Evolutionary conservation across 352 stramenopile species (phyloP).

Genomic region (Phytophthora nicotianae): DNA sequence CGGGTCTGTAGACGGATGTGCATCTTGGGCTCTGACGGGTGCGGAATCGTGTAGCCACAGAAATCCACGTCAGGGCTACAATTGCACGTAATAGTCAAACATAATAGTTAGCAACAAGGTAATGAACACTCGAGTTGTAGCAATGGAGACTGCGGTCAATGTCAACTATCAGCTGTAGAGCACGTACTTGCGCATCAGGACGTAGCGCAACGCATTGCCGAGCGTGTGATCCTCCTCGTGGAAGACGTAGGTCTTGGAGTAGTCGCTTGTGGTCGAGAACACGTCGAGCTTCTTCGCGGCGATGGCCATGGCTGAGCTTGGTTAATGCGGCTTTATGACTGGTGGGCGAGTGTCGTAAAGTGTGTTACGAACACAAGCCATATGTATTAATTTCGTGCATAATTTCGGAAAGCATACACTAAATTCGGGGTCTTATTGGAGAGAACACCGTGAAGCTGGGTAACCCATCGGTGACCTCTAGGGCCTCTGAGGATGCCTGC

Average conservation of each 20-base stretch:
- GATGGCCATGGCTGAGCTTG: slow-evolving; percentile 24
- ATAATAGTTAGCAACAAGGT: slow-evolving; percentile 1
- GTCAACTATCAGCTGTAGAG: background rate
- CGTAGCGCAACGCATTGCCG: slow-evolving; percentile 91
- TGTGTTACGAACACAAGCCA: background rate
- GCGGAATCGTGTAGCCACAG: slow-evolving; percentile 95
- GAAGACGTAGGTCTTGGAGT: slow-evolving; percentile 90
- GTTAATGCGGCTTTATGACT: slow-evolving; percentile 20
- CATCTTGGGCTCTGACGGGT: slow-evolving; percentile 95
- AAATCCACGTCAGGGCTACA: slow-evolving; percentile 91
- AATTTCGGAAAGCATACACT: background rate
- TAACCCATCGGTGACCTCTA: slow-evolving; percentile 22
- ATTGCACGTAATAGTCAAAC: slow-evolving; percentile 2
- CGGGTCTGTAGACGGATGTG: slow-evolving; percentile 93
- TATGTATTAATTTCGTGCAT: background rate
- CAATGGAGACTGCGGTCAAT: background rate
- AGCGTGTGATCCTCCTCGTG: slow-evolving; percentile 92
- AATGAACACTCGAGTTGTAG: background rate
- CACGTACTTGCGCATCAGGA: slow-evolving; percentile 92
- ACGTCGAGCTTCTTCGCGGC: slow-evolving; percentile 81
- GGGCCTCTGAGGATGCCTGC: slow-evolving; percentile 31
- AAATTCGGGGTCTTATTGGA: background rate
- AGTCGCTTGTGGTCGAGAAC: slow-evolving; percentile 77
- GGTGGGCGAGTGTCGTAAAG: slow-evolving; percentile 3
- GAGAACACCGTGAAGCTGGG: slow-evolving; percentile 11